Evolutionary conservation across 345 rosid species (phyloP).

Genomic region (Linum usitatissimum): DNA sequence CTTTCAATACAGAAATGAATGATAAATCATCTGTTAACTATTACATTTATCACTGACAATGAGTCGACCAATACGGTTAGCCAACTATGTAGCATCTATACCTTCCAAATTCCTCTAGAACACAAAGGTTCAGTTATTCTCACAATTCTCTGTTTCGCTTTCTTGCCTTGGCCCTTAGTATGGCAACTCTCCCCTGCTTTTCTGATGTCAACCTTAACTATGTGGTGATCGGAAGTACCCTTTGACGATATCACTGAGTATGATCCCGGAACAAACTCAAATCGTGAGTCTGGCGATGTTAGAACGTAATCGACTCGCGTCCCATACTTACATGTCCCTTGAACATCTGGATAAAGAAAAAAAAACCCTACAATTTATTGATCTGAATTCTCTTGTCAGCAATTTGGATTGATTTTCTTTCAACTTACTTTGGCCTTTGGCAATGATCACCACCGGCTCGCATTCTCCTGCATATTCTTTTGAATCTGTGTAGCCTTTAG

Average conservation of each 20-base stretch:
- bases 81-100: too few species aligned
- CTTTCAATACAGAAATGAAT: too few species aligned
- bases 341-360: slow-evolving; percentile 41
- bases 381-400: too few species aligned
- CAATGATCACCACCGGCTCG: slow-evolving; percentile 85
- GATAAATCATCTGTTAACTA: too few species aligned
- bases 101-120: too few species aligned
- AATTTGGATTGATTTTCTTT: background rate
- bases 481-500: slow-evolving; percentile 54
- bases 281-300: slow-evolving; percentile 52
- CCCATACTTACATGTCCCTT: slow-evolving; percentile 95
- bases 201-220: slow-evolving; percentile 68
- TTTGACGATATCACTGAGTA: slow-evolving; percentile 79
- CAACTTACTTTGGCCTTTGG: slow-evolving; percentile 80
- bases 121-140: slow-evolving; percentile 21
- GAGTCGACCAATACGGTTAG: too few species aligned
- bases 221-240: slow-evolving; percentile 93
- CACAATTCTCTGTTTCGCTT: slow-evolving; percentile 29
- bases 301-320: slow-evolving; percentile 75
- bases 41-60: too few species aligned
- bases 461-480: slow-evolving; percentile 79
- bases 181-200: slow-evolving; percentile 20
- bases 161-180: slow-evolving; percentile 12
- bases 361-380: background rate
- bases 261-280: slow-evolving; percentile 59